A percentile compares a stretch with the other conserved stretches of the same genome.
These are phyloP conservation scores for Blastobotrys illinoisensis DNA, from an alignment of 1,139 yeast genomes.

Conservation along the genomic window DNA sequence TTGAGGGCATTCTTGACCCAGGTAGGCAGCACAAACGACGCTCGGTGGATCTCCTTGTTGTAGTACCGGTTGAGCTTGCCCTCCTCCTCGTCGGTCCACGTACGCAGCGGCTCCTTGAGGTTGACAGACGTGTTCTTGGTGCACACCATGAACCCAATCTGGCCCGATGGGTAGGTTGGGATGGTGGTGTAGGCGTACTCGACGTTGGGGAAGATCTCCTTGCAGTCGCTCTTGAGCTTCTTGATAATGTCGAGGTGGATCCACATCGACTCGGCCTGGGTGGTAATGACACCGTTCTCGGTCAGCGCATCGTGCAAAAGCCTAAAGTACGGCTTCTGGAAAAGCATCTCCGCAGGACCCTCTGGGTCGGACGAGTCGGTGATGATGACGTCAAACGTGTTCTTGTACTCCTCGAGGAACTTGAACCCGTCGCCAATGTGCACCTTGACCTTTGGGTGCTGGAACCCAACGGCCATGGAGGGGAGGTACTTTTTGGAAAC, in stretches of 20 bases:
- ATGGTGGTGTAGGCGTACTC: conserved; percentile 80
- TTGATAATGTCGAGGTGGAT: conserved; percentile 65
- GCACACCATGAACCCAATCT: conserved; percentile 81
- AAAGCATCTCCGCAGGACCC: conserved; percentile 94
- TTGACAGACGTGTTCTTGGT: conserved; percentile 51
- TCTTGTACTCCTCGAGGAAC: conserved; percentile 51
- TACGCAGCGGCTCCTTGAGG: conserved; percentile 53
- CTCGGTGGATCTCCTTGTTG: conserved; percentile 62
- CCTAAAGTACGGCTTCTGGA: conserved; percentile 76
- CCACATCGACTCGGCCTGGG: conserved; percentile 95
- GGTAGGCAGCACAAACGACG: conserved; percentile 81
- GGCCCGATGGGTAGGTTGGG: conserved; percentile 97
- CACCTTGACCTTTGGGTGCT: conserved; percentile 67
- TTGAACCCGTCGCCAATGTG: conserved; percentile 87
- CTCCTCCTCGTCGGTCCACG: conserved; percentile 46
- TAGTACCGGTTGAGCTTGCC: conserved; percentile 60
- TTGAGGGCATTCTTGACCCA: conserved; percentile 57
- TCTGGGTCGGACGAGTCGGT: conserved; percentile 97
- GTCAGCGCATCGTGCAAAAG: conserved; percentile 64
- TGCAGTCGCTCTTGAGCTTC: conserved; percentile 55
- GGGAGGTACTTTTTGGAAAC: conserved; percentile 74
- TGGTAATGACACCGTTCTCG: conserved; percentile 73
- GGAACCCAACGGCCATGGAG: conserved; percentile 65
- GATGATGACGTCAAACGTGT: conserved; percentile 76
- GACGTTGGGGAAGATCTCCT: conserved; percentile 71